Base-by-base conservation (phyloP, 1,139 yeast species). In the Taphrina flavorubra region DNA sequence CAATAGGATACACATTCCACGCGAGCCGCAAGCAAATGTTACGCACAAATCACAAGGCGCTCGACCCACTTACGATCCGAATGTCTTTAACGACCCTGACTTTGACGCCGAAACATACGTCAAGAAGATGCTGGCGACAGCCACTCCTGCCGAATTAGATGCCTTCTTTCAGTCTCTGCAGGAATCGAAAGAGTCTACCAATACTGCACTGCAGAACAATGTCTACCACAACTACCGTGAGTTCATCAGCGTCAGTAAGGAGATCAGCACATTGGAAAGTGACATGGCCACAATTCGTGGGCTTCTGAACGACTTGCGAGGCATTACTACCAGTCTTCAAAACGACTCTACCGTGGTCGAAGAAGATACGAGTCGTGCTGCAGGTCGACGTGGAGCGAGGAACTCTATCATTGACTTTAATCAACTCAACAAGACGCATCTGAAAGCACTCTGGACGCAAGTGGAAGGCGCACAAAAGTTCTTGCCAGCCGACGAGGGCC, bases 391-490 rank as follows among this genome's bases (percentile, higher is more conserved):
- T 34, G 60, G 65, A 14, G 60, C 57, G 11, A 47, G 95, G 61
- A 85, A 89, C 65, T 87, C 92, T 68, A 86, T 92, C 66, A 75
- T 88, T 70, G 86, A 90, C 65, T 81, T 90, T 71, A 95, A 89
- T 76, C 87, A 85, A 75, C 84, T 89, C 82, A 90, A 96, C 97
- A 89, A 87, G 37, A 83, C 81, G 65, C 92, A 90, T 74, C 81
- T 92, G 75, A 86, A 84, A 69, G 84, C 86, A 7, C 79, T 92
- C 59, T 92, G 88, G 78, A 86, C 87, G 73, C 90, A 89, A 72
- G 96, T 92, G 11, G 97, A 92, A 73, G 96, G 97, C 6, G 92
- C 97, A 0, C 92, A 91, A 72, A 90, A 90, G 75, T 86, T 84
- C 72, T 81, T 92, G 62, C 90, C 92, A 36, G 86, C 91, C 0